Base-by-base conservation (phyloP, 441 rosid species). In the Croton laevigatus region DNA sequence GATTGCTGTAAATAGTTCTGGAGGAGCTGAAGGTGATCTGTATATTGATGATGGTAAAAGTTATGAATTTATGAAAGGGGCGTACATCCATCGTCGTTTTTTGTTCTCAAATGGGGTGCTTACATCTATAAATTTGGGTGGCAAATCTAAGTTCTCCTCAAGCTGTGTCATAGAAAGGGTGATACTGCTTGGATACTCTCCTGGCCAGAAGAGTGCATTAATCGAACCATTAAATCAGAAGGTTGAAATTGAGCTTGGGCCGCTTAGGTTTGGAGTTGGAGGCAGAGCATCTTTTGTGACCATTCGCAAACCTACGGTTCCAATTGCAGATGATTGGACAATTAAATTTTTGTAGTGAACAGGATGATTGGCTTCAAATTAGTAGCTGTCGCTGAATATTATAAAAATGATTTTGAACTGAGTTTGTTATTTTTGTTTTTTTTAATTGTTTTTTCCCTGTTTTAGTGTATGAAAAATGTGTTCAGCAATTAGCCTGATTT, bases 1-100 rank as follows among this genome's bases (percentile, higher is more conserved):
- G 74, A 82, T 96, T 58, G 99, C 99, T 49, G 80, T 96, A 63
- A 91, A 96, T 86, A 89, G 97, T 84, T 81, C 97, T 69, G 84
- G 84, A 78, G 90, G 78, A 72, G 99, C 99, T 9, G 91, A 88
- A 80, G 99, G 99, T 8, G 97, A 96, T 69, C 94, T 96, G 36
- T 96, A 96, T 73, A 71, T 90, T 11, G 99, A 96, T 65, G 99
- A 96, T 61, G 99, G 99, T 27, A 86, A 83, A 76, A 96, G 94
- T 81, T 93, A 88, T 23, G 85, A 85, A 53, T 96, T 93, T 72
- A 64, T 60, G 61, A 74, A 76, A 59, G 97, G 98, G 64, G 88
- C 91, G 5, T 90, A 80, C 77, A 86, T 89, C 75, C 97, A 93
- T 70, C 96, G 98, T 10, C 89, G 83, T 20, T 89, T 96, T 44